These are phyloP conservation scores for Coemansia sp. DNA, from an alignment of 192 early-diverging fungal species.

Conservation along the genomic window DNA sequence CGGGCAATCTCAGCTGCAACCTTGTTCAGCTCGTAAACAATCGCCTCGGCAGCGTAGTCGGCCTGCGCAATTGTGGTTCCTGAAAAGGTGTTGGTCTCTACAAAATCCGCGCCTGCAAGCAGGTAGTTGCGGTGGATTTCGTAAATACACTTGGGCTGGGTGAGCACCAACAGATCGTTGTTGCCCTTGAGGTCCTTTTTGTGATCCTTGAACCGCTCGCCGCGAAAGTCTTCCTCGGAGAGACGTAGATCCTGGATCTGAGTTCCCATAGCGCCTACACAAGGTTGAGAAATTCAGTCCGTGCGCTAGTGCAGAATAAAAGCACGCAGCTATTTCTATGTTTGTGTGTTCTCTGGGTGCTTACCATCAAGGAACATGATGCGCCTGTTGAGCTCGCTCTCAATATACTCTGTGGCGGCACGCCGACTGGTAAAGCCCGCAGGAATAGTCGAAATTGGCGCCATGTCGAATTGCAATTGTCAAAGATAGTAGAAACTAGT, in stretches of 20 bases:
- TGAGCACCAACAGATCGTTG: slow-evolving; percentile 92
- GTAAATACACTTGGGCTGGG: slow-evolving; percentile 85
- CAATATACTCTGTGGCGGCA: slow-evolving; percentile 65
- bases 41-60: slow-evolving; percentile 82
- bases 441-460: slow-evolving; percentile 35
- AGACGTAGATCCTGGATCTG: slow-evolving; percentile 84
- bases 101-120: slow-evolving; percentile 86
- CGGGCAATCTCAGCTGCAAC: slow-evolving; percentile 83
- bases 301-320: background rate
- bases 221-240: slow-evolving; percentile 82
- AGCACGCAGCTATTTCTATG: background rate
- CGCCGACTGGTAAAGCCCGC: slow-evolving; percentile 47
- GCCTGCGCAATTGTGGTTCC: slow-evolving; percentile 88
- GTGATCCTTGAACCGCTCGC: slow-evolving; percentile 80
- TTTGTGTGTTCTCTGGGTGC: background rate
- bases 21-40: slow-evolving; percentile 92
- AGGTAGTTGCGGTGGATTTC: slow-evolving; percentile 89
- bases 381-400: slow-evolving; percentile 70
- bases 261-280: slow-evolving; percentile 82
- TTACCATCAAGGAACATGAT: slow-evolving; percentile 95
- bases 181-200: slow-evolving; percentile 89
- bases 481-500: background rate
- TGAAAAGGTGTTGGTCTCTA: slow-evolving; percentile 98
- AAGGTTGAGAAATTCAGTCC: too few relatives aligned
- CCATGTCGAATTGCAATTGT: slow-evolving; percentile 10